Base-by-base conservation (phyloP, 805 yeast genomes). In the Blastobotrys chiropterorum region DNA sequence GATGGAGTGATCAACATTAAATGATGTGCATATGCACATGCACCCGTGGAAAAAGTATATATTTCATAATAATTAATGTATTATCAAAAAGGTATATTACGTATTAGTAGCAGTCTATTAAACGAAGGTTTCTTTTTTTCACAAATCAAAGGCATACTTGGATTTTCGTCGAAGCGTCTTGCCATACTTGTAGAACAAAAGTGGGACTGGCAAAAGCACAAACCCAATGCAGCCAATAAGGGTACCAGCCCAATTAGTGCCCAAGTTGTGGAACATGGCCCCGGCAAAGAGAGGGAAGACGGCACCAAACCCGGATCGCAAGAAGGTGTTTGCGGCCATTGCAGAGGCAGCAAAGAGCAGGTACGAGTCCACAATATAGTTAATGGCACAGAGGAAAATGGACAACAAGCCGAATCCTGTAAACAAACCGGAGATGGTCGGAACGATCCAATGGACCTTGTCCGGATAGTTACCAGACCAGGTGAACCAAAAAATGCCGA, bases 401-500 rank as follows among this genome's bases (percentile, higher is more conserved):
- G 81, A 73, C 56, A 84, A 71, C 52, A 85, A 69, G 39, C 92
- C 95, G 56, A 77, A 79, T 11, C 90, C 90, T 39, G 80, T 76
- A 61, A 83, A 75, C 2, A 78, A 54, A 56, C 87, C 85, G 26
- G 86, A 80, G 26, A 80, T 68, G 1, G 85, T 77, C 41, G 95
- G 94, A n/a, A 79, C 86, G 60, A 82, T 83, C 92, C 92, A 90
- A 64, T 84, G 96, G 39, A 87, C 79, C 43, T 68, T 68, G 38
- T 82, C 67, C 47, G 79, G 83, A 67, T 82, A 90, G 56, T 80
- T 77, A 64, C 96, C 96, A 7, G 92, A 73, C 96, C 96, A 90
- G 52, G 86, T 80, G 66, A 90, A 75, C 96, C 96, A 86, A 62
- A 89, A 75, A 56, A 89, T 72, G 49, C 96, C 96, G 49, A 80